These are phyloP conservation scores for Scheffersomyces lignicola DNA, from an alignment of 1,139 yeast species.

Conservation along the genomic window DNA sequence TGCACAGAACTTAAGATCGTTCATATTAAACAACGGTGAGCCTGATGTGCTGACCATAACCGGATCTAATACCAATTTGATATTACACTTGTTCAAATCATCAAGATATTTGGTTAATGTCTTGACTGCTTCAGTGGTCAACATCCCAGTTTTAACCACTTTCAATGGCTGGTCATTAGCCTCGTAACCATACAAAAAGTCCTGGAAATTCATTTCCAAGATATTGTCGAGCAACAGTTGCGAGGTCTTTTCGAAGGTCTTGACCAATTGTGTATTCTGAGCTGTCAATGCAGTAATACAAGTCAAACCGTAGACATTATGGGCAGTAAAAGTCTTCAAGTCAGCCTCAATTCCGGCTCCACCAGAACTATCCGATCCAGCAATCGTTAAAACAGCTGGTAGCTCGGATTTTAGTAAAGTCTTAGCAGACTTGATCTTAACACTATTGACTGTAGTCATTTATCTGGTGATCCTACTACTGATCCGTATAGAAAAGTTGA, in stretches of 20 bases:
- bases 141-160: conserved; percentile 81
- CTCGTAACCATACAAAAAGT: conserved; percentile 47
- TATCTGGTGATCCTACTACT: too few relatives aligned
- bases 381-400: conserved; percentile 60
- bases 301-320: conserved; percentile 77
- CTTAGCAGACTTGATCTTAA: not conserved
- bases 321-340: conserved; percentile 76
- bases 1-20: conserved; percentile 46
- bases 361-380: conserved; percentile 89
- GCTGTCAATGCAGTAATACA: conserved; percentile 83
- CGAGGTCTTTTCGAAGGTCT: conserved; percentile 48
- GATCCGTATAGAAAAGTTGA: too few relatives aligned
- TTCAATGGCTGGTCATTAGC: conserved; percentile 37
- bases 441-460: not conserved
- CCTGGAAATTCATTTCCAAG: conserved; percentile 58
- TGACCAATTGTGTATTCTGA: conserved; percentile 71
- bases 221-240: conserved; percentile 43
- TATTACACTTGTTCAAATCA: conserved; percentile 24
- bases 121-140: conserved; percentile 58
- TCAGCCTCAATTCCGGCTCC: conserved; percentile 98
- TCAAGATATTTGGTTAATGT: conserved; percentile 42
- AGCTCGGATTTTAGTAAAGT: conserved; percentile 7
- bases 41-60: conserved; percentile 86
- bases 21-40: conserved; percentile 49
- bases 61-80: conserved; percentile 68